A percentile compares a stretch with the other conserved stretches of the same genome.
Evolutionary conservation across 345 rosid species (phyloP).

Genomic region (thale cress (Arabidopsis thaliana)): TAIR10.1 NC_003076.8:24452501-24453000

Average conservation of each 20-base stretch:
- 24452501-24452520: constrained; percentile 68
- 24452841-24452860: constrained; percentile 15
- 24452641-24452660: constrained; percentile 64
- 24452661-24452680: constrained; percentile 77
- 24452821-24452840: constrained; percentile 12
- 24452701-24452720: constrained; percentile 49
- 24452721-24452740: constrained; percentile 57
- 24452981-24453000: not conserved
- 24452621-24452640: constrained; percentile 70
- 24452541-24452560: constrained; percentile 92
- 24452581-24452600: constrained; percentile 56
- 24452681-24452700: constrained; percentile 69
- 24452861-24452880: constrained; percentile 25
- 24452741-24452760: constrained; percentile 53
- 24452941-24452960: not conserved
- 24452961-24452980: not conserved
- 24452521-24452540: constrained; percentile 67
- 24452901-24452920: not conserved
- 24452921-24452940: not conserved
- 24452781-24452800: not conserved
- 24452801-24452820: not conserved
- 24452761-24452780: constrained; percentile 14
- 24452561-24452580: constrained; percentile 56
- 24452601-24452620: constrained; percentile 64
- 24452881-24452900: constrained; percentile 6